A percentile compares a stretch with the other conserved stretches of the same genome.
phyloP scores from a whole-genome alignment of 352 stramenopile species.

The Globisporangium middletonii region DNA sequence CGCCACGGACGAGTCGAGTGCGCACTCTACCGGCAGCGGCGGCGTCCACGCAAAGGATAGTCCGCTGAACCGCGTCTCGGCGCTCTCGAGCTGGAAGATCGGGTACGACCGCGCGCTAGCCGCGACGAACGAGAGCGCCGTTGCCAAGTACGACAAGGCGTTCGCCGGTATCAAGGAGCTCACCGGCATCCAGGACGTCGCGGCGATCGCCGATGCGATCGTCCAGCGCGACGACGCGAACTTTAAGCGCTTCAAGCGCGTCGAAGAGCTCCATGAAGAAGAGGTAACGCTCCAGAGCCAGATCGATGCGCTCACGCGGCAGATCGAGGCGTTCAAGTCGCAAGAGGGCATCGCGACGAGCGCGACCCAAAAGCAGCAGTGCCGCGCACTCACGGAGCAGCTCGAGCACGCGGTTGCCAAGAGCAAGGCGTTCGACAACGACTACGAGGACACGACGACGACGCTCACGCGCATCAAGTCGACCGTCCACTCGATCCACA shows the following conservation, averaged over 20 bases:
- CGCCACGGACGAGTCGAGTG: neutral
- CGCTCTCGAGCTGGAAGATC: conserved; percentile 70
- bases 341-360: conserved; percentile 60
- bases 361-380: conserved; percentile 49
- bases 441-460: conserved; percentile 50
- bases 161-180: conserved; percentile 53
- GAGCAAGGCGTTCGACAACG: conserved; percentile 42
- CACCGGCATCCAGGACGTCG: conserved; percentile 49
- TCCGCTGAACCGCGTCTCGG: conserved; percentile 43
- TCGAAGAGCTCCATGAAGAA: conserved; percentile 61
- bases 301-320: conserved; percentile 33
- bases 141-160: conserved; percentile 57
- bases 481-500: conserved; percentile 68
- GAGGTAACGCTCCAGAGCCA: conserved; percentile 43
- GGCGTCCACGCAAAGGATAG: conserved; percentile 18
- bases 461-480: conserved; percentile 55
- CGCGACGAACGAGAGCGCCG: conserved; percentile 31
- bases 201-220: conserved; percentile 43
- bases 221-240: conserved; percentile 62
- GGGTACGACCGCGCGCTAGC: conserved; percentile 56
- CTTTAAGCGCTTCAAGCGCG: conserved; percentile 75
- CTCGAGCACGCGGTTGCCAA: conserved; percentile 29
- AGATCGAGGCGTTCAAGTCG: conserved; percentile 64
- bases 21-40: conserved; percentile 2
- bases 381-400: conserved; percentile 30